Percentiles rank a stretch among this genome's conserved stretches.
phyloP scores from a whole-genome alignment of 2,329 filamentous ascomycete species.

The Clarireedia monteithiana region DNA sequence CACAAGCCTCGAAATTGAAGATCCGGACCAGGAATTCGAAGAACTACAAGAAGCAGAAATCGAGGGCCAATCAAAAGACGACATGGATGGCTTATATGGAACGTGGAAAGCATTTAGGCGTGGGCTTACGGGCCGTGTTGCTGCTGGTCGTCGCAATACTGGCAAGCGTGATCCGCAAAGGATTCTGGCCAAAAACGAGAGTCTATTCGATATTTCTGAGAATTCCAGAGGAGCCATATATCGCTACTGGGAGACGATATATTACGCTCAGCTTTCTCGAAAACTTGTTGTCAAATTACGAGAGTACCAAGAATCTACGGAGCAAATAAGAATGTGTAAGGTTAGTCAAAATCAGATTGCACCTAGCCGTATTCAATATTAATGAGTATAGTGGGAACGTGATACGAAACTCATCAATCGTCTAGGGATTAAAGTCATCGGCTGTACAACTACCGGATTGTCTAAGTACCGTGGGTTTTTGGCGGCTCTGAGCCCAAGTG shows the following conservation, averaged over 20 bases:
- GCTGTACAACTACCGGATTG: conserved; percentile 56
- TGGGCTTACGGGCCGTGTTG: conserved; percentile 19
- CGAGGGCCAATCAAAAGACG: conserved; percentile 14
- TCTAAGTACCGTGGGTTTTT: conserved; percentile 61
- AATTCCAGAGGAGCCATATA: conserved; percentile 25
- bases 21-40: conserved; percentile 24
- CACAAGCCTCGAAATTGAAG: conserved; percentile 22
- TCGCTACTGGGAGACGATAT: conserved; percentile 22
- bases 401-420: conserved; percentile 47
- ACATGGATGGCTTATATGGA: conserved; percentile 20
- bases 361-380: neutral
- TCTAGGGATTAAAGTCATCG: conserved; percentile 38
- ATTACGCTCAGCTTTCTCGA: conserved; percentile 16
- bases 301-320: conserved; percentile 18
- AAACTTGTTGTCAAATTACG: conserved; percentile 14
- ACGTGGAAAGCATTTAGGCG: conserved; percentile 21
- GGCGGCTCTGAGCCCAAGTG: conserved; percentile 49
- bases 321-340: conserved; percentile 17
- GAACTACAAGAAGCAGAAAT: conserved; percentile 21
- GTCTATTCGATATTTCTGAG: conserved; percentile 24
- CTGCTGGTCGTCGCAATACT: neutral
- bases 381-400: conserved; percentile 4
- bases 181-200: conserved; percentile 12
- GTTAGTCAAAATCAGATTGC: conserved; percentile 7
- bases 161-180: conserved; percentile 16